Percentiles rank a stretch among this genome's conserved stretches.
Conservation (phyloP, 1,284 basidiomycete species). For the Singerocomus inundabilis region DNA sequence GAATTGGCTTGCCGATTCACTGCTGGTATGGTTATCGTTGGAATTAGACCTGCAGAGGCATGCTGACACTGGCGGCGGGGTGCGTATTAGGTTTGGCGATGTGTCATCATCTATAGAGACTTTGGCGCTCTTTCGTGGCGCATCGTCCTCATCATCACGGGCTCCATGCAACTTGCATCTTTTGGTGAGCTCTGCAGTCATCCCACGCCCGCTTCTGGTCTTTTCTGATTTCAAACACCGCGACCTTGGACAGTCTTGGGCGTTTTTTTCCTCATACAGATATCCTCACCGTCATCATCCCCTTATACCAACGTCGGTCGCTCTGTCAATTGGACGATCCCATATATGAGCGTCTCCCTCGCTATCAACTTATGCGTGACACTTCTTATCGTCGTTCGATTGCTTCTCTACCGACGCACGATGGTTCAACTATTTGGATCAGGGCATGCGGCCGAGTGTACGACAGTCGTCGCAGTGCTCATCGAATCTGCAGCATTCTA, state of each 20-base stretch:
- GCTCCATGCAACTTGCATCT: conserved; percentile 29
- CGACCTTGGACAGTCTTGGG: conserved; percentile 18
- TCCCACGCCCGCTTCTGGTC: neutral
- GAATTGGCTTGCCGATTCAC: conserved; percentile 32
- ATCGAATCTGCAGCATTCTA: conserved; percentile 31
- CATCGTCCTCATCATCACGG: conserved; percentile 16
- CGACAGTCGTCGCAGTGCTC: conserved; percentile 29
- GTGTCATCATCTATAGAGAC: conserved; percentile 29
- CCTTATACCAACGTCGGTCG: conserved; percentile 17
- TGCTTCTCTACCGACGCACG: conserved; percentile 22
- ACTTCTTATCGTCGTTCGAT: conserved; percentile 21
- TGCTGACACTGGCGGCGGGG: neutral
- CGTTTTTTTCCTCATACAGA: conserved; percentile 26
- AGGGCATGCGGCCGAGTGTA: conserved; percentile 22
- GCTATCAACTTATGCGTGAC: conserved; percentile 23
- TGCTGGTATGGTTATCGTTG: conserved; percentile 25
- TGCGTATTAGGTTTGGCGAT: conserved; percentile 34
- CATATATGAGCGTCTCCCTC: conserved; percentile 28
- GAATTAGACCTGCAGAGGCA: neutral
- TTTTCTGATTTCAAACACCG: neutral
- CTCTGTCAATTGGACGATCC: conserved; percentile 28
- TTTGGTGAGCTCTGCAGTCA: conserved; percentile 14
- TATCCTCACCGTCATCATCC: conserved; percentile 30
- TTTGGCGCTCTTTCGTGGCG: conserved; percentile 11
- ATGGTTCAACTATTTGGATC: conserved; percentile 19